Conservation (phyloP, 139 green algal species). For the Gonium pectorale region DNA sequence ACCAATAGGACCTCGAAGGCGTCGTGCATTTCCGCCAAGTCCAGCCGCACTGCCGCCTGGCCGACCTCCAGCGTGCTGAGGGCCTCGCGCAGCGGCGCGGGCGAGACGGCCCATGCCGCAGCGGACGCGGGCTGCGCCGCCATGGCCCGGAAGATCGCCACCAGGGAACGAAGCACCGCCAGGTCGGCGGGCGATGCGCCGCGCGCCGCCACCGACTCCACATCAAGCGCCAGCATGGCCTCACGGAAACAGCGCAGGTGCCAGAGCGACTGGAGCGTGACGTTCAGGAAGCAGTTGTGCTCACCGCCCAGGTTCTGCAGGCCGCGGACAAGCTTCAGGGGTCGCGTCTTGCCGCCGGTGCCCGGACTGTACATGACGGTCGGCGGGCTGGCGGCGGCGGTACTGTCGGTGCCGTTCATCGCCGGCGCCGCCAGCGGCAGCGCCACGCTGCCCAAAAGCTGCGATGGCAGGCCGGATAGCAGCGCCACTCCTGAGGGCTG, state of each 20-base stretch:
- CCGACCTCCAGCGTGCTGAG: conserved; percentile 67
- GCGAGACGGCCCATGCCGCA: conserved; percentile 55
- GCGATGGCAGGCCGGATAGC: neutral
- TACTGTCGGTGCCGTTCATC: neutral
- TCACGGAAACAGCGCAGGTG: conserved; percentile 71
- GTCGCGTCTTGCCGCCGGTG: neutral
- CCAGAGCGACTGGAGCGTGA: conserved; percentile 80
- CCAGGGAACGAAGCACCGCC: conserved; percentile 61
- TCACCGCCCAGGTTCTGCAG: conserved; percentile 69
- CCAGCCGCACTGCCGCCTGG: conserved; percentile 54
- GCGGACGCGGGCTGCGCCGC: neutral
- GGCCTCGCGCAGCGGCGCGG: conserved; percentile 75
- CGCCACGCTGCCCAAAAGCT: conserved; percentile 6
- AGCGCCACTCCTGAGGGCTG: neutral
- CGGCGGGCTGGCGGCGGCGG: neutral
- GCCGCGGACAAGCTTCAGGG: conserved; percentile 68
- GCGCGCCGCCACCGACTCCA: neutral
- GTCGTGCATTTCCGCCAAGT: conserved; percentile 86
- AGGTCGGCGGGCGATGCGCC: conserved; percentile 49
- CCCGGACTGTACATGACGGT: neutral
- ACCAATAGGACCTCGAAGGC: conserved; percentile 83
- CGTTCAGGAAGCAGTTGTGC: conserved; percentile 90
- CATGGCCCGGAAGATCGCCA: conserved; percentile 67
- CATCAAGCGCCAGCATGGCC: conserved; percentile 56
- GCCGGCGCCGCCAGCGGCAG: neutral